A percentile compares a stretch with the other conserved stretches of the same genome.
Conservation (phyloP, 2,329 filamentous ascomycete species). For the Xylaria arbuscula region DNA sequence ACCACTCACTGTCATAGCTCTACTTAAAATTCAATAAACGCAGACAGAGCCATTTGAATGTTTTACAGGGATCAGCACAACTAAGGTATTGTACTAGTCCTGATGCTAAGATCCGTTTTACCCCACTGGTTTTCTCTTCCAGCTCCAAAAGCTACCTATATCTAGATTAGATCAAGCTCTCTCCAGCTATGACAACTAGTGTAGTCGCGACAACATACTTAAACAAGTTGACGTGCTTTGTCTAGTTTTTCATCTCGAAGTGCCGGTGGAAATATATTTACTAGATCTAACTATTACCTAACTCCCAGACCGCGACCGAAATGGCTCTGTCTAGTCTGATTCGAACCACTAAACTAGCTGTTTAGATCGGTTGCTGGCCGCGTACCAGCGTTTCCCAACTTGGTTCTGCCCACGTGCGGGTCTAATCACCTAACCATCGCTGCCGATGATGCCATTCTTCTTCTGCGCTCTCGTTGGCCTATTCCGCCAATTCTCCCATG, state of each 20-base stretch:
- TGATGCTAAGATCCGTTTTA: background rate
- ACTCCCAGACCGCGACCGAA: background rate
- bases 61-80: background rate
- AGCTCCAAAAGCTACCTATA: background rate
- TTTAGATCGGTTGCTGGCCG: background rate
- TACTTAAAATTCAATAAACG: background rate
- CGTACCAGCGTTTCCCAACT: background rate
- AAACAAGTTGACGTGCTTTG: background rate
- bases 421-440: constrained; percentile 42
- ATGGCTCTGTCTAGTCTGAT: background rate
- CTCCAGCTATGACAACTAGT: background rate
- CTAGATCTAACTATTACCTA: too few relatives aligned
- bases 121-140: background rate
- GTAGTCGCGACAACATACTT: background rate
- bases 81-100: background rate
- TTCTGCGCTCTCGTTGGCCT: constrained; percentile 36
- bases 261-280: background rate
- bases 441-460: constrained; percentile 43
- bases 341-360: background rate
- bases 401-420: constrained; percentile 23
- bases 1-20: background rate
- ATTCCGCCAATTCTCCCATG: constrained; percentile 4
- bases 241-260: background rate
- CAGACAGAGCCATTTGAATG: background rate
- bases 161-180: background rate